Conservation (phyloP, 345 rosid species). For the Fremontodendron californicum region DNA sequence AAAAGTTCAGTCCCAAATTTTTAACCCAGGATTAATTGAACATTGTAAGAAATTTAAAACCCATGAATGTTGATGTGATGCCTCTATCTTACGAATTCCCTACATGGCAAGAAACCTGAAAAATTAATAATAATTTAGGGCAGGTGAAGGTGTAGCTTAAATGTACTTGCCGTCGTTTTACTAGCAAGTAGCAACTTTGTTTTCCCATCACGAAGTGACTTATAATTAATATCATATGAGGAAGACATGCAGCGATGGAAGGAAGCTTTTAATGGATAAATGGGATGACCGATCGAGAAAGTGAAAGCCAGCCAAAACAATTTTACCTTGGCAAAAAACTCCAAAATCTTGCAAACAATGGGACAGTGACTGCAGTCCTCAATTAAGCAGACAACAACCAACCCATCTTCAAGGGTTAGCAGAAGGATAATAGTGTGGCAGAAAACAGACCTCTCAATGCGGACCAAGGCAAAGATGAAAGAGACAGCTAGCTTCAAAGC, state of each 20-base stretch:
- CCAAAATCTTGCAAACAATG: neutral
- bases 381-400: constrained; percentile 12
- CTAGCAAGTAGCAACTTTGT: neutral
- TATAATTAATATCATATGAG: too few relatives aligned
- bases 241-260: too few relatives aligned
- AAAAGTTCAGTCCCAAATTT: too few relatives aligned
- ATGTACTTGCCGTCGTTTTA: neutral
- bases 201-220: too few relatives aligned
- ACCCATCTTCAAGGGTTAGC: neutral
- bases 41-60: neutral
- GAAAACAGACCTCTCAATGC: constrained; percentile 22
- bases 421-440: constrained; percentile 11
- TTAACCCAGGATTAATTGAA: too few relatives aligned
- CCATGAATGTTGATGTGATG: neutral
- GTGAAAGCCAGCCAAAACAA: too few relatives aligned
- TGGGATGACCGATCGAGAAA: neutral
- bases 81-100: neutral
- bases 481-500: constrained; percentile 15
- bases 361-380: constrained; percentile 2
- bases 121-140: neutral
- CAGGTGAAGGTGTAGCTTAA: neutral
- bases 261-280: too few relatives aligned
- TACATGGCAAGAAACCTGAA: constrained; percentile 5
- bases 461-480: constrained; percentile 15
- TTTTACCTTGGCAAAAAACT: neutral